Evolutionary conservation across 148 eudicot genomes (phyloP), one percentile per base, ranked within the genome.

Genomic region (Persicaria maculosa): DNA sequence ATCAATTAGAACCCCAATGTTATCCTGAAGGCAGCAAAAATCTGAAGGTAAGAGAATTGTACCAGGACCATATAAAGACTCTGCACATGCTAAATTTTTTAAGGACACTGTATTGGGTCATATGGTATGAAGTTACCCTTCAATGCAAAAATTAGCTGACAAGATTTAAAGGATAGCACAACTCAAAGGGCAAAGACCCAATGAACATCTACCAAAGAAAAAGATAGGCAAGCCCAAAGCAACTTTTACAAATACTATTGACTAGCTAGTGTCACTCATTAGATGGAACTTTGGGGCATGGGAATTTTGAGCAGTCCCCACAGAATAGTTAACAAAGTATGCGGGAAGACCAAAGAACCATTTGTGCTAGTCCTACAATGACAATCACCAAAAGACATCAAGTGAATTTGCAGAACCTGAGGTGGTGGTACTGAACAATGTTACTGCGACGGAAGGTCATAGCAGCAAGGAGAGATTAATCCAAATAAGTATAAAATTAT

Each of bases 1-100:
- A 83, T 92, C 97, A 78, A 96, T 97, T 80, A 90, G 83, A 62
- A 96, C 91, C 67, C 99, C 97, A 77, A 96, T 92, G 80, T 96
- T 90, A 85, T 96, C 99, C 99, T 95, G 82, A 52, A 72, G 59
- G 68, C 79, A 86, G 74, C 77, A 81, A 83, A 54, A 59, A 55
- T 75, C 22, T 12, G 20, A 54, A 1, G 50, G 54, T 20, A 19
- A 57, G 64, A 62, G 10, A 44, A 74, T 65, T 1, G 47, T 9
- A 20, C 46, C 47, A 36, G 15, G 9, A 65, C 70, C 70, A 36
- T 31, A 31, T 31, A 40, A 36, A 19, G 43, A 65, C 70, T 65
- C 47, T 40, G 70, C 40, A 44, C n/a, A 65, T 11, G 47, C 70
- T 14, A 43, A 12, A 7, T 31, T 40, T 59, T 11, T 7, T 20